These are phyloP conservation scores for Pythium plurisporium DNA, from an alignment of 352 stramenopile genomes.

Conservation along the genomic window DNA sequence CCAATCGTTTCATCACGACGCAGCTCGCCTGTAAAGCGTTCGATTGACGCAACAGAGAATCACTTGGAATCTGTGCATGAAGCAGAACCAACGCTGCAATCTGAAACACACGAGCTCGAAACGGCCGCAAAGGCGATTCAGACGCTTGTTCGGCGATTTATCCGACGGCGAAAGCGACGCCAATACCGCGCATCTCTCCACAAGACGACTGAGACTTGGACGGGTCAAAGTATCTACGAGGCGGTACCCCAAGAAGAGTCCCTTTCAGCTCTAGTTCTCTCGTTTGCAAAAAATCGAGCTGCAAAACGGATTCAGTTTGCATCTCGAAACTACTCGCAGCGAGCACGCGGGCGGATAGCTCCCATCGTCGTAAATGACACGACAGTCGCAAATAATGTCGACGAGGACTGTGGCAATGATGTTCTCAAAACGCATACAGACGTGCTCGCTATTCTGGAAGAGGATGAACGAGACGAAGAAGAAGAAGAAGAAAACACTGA, in stretches of 20 bases:
- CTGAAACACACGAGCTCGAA: background rate
- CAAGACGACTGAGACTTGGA: background rate
- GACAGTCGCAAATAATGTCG: background rate
- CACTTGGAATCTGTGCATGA: background rate
- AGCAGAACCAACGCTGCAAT: background rate
- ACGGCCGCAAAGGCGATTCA: constrained; percentile 4
- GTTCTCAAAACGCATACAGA: constrained; percentile 4
- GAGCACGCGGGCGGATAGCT: background rate
- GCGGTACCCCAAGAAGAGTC: background rate
- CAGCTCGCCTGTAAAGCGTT: constrained; percentile 1
- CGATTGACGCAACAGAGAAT: background rate
- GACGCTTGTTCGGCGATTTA: constrained; percentile 2
- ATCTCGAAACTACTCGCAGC: constrained; percentile 5
- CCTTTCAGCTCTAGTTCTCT: background rate
- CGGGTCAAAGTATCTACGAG: background rate
- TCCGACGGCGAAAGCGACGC: background rate
- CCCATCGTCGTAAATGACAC: background rate
- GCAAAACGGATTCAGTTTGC: constrained; percentile 17
- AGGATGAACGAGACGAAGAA: constrained; percentile 12
- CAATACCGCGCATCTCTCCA: background rate
- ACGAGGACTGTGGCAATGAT: background rate
- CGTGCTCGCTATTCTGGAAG: background rate
- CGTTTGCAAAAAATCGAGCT: constrained; percentile 10
- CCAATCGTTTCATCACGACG: background rate
- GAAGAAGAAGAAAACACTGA: background rate